These are phyloP conservation scores for Beauveria sp. DNA, from an alignment of 2,329 filamentous ascomycete species.

Conservation along the genomic window DNA sequence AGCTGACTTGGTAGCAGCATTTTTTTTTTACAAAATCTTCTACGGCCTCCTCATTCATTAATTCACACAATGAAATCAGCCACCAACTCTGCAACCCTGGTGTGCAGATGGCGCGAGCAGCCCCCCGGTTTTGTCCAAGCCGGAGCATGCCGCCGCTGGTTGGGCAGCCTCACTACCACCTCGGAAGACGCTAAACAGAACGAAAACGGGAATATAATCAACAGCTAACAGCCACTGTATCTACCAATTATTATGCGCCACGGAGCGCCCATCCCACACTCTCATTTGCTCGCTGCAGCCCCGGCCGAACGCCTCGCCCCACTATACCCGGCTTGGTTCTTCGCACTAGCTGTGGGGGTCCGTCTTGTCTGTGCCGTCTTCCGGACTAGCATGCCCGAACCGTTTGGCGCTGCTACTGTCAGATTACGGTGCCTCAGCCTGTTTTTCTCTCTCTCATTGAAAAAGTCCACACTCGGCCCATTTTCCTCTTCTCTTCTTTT, in stretches of 20 bases:
- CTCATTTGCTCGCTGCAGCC: background rate
- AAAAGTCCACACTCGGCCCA: background rate
- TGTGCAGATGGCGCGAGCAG: background rate
- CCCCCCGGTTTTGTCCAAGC: background rate
- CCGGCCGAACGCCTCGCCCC: constrained; percentile 4
- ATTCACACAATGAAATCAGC: too few relatives aligned
- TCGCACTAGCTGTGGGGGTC: background rate
- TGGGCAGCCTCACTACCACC: background rate
- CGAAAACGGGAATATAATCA: background rate
- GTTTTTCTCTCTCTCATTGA: too few relatives aligned
- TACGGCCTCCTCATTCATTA: background rate
- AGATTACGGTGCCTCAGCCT: background rate
- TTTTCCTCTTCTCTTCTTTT: too few relatives aligned
- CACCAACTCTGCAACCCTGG: background rate
- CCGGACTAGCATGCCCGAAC: background rate
- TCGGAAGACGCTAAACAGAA: background rate
- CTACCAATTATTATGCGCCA: background rate
- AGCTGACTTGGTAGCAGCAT: background rate
- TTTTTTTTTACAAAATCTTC: background rate
- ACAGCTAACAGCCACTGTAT: background rate
- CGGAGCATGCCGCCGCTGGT: background rate
- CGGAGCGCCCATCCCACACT: background rate
- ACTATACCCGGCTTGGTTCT: background rate
- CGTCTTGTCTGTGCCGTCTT: background rate
- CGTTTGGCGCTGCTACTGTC: background rate